Evolutionary conservation across 331 rosid genomes (phyloP), one percentile per base, ranked within the genome.

Genomic region (Telfairia occidentalis): DNA sequence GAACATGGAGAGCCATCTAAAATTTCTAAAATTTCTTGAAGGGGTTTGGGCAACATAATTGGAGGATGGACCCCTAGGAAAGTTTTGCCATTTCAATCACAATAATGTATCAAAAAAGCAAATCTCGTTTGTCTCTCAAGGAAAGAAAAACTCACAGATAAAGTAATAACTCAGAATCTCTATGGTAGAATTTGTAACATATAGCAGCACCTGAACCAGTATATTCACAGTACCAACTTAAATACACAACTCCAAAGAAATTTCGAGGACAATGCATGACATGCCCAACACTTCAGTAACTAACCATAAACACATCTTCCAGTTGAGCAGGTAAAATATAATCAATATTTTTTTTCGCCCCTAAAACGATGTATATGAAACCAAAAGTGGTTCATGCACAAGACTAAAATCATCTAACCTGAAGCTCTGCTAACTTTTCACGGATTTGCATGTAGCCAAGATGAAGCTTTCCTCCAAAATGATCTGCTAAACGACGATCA

Each of bases 401-500:
- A 5, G 9, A 46, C 32, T 18, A 28, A 60, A 13, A 60, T 43
- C 18, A 49, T 32, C 73, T 63, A 29, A 95, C 99, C 90, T 90
- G 91, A 82, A 95, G 97, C 81, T 95, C 99, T 11, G 84, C 90
- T 78, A 95, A 83, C 88, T 92, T 95, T 83, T 95, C 99, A 40
- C 97, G 99, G 77, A 95, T 92, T 84, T 90, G 99, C 94, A 95
- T 90, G 83, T 95, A 95, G 58, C 99, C 99, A 77, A 92, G 87
- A 83, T 92, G 99, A 87, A 95, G 97, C 84, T 95, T 95, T 81
- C 99, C 99, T 34, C 99, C 99, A 80, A 95, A 95, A 88, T 95
- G 99, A 84, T 95, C 97, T 78, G 99, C 97, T 86, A 95, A 83
- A 67, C 99, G 97, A 58, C 99, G 99, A 78, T 95, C 99, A 81